A percentile compares a stretch with the other conserved stretches of the same genome.
phyloP scores from a whole-genome alignment of 163 green algal genomes.

The Scenedesmus sp. region DNA sequence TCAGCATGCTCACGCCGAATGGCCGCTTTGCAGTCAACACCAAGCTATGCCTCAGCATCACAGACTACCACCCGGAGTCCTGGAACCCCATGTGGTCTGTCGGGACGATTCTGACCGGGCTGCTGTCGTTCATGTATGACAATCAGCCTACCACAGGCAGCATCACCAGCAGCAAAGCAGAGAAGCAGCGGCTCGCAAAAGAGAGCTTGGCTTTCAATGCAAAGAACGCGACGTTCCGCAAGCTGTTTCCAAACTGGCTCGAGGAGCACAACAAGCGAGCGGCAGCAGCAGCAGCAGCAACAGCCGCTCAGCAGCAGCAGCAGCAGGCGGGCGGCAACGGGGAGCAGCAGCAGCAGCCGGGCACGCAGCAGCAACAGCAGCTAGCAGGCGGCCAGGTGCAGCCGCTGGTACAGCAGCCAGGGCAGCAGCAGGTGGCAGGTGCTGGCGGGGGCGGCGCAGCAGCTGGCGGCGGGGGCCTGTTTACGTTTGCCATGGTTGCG shows the following conservation, averaged over 20 bases:
- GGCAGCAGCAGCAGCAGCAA: background rate
- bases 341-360: constrained; percentile 13
- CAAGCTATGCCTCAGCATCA: constrained; percentile 84
- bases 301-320: constrained; percentile 12
- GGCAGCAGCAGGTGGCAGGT: background rate
- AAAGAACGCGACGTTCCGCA: constrained; percentile 81
- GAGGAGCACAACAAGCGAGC: constrained; percentile 54
- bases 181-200: constrained; percentile 75
- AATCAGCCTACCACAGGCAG: constrained; percentile 85
- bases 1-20: constrained; percentile 93
- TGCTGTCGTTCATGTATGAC: constrained; percentile 96
- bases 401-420: background rate
- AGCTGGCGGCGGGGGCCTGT: constrained; percentile 21
- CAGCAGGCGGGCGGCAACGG: constrained; percentile 14
- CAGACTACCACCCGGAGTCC: constrained; percentile 68
- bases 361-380: constrained; percentile 27
- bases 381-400: background rate
- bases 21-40: constrained; percentile 91
- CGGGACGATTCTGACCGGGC: constrained; percentile 83
- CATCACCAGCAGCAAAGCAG: constrained; percentile 72
- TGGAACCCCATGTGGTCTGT: constrained; percentile 87
- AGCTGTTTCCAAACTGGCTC: constrained; percentile 85
- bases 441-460: background rate
- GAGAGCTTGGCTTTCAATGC: constrained; percentile 83
- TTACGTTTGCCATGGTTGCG: constrained; percentile 55